A percentile compares a stretch with the other conserved stretches of the same genome.
Conservation (phyloP, 257 asterid species). For the Solanum sparsipilum region DNA sequence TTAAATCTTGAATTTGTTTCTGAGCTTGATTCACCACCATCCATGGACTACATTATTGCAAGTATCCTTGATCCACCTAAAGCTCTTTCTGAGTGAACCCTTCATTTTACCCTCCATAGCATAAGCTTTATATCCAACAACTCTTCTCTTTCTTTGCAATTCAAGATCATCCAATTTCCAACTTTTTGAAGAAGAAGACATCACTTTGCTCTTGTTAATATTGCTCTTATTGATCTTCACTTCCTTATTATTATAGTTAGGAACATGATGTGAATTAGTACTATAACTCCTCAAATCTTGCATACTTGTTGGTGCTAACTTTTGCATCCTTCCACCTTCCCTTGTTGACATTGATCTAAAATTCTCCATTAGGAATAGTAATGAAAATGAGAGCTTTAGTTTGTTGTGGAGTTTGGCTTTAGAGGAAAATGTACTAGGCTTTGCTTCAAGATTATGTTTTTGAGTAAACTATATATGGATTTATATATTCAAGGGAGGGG, state of each 20-base stretch:
- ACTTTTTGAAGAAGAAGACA: conserved; percentile 16
- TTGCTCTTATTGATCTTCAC: conserved; percentile 31
- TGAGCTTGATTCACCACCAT: conserved; percentile 21
- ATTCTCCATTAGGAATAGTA: conserved; percentile 10
- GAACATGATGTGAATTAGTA: conserved; percentile 25
- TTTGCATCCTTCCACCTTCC: conserved; percentile 17
- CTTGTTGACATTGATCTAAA: conserved; percentile 32
- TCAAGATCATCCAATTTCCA: conserved; percentile 59
- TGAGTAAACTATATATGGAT: not conserved
- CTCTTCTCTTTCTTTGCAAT: conserved; percentile 71
- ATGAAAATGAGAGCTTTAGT: not conserved
- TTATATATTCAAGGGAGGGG: not conserved
- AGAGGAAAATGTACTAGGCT: not conserved
- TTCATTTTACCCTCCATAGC: conserved; percentile 59
- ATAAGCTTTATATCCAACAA: conserved; percentile 56
- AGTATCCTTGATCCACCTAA: conserved; percentile 69
- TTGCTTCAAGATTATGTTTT: not conserved
- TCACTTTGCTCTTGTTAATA: conserved; percentile 25
- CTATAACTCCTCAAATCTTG: conserved; percentile 57
- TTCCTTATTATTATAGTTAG: conserved; percentile 9
- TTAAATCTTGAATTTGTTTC: not conserved
- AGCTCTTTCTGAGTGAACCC: conserved; percentile 59
- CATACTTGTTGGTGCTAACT: conserved; percentile 11
- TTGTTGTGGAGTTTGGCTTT: not conserved
- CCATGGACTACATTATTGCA: conserved; percentile 54